phyloP scores from a whole-genome alignment of 352 stramenopile species.

The Phytopythium boreale region DNA sequence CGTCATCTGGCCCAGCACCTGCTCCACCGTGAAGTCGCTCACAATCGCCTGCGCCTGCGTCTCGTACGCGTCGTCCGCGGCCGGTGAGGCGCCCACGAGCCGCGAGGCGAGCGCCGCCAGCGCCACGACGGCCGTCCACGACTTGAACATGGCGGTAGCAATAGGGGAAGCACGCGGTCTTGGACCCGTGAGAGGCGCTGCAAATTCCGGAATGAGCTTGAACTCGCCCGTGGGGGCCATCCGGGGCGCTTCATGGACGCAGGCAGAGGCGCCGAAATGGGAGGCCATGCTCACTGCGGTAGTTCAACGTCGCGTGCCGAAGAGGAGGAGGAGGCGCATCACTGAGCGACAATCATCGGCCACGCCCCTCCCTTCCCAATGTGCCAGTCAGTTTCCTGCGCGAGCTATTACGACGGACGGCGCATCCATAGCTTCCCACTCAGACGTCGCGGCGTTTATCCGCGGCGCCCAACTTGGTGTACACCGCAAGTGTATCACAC shows the following conservation, averaged over 20 bases:
- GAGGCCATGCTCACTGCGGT: too few species aligned
- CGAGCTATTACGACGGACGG: neutral
- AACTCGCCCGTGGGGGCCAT: neutral
- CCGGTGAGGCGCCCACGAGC: slow-evolving; percentile 6
- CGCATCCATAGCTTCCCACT: neutral
- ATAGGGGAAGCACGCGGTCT: neutral
- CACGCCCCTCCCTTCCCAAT: neutral
- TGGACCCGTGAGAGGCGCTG: slow-evolving; percentile 3
- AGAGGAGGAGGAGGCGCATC: neutral
- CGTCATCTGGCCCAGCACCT: slow-evolving; percentile 88
- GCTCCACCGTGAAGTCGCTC: slow-evolving; percentile 34
- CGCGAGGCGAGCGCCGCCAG: slow-evolving; percentile 19
- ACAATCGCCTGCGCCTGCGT: slow-evolving; percentile 49
- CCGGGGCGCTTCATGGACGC: neutral
- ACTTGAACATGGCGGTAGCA: slow-evolving; percentile 27
- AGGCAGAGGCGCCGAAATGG: neutral
- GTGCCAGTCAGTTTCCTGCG: neutral
- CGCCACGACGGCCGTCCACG: slow-evolving; percentile 25
- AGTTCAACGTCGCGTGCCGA: neutral
- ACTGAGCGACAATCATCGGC: neutral
- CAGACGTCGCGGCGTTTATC: neutral
- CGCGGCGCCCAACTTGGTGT: too few species aligned
- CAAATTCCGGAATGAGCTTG: slow-evolving; percentile 27
- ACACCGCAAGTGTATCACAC: neutral
- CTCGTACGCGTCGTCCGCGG: slow-evolving; percentile 25